A percentile compares a stretch with the other conserved stretches of the same genome.
Conservation (phyloP, 148 eudicot species). For the Nepenthes mirabilis region DNA sequence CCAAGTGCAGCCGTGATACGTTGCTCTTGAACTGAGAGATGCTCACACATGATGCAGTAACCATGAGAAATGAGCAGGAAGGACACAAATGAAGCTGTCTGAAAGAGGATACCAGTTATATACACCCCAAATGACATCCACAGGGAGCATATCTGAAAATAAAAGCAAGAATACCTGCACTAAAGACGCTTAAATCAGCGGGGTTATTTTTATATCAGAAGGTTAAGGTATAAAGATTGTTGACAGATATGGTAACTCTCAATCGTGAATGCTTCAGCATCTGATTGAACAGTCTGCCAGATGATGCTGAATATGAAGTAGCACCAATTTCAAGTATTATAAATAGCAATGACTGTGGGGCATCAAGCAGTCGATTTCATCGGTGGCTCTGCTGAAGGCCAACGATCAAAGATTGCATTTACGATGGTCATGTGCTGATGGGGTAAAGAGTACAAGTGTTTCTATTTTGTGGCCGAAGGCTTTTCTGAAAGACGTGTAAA, state of each 20-base stretch:
- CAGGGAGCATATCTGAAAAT: slow-evolving; percentile 65
- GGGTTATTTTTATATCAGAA: background rate
- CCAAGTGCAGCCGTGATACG: slow-evolving; percentile 69
- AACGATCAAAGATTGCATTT: too few species aligned
- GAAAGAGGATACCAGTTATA: slow-evolving; percentile 74
- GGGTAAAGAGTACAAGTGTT: background rate
- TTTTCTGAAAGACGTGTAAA: too few species aligned
- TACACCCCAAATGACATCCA: slow-evolving; percentile 98
- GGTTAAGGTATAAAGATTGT: too few species aligned
- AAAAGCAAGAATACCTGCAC: slow-evolving; percentile 78
- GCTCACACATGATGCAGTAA: slow-evolving; percentile 90
- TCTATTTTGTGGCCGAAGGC: background rate
- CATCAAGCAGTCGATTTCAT: too few species aligned
- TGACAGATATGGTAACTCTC: too few species aligned
- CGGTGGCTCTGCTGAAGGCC: too few species aligned
- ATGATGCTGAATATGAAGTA: too few species aligned
- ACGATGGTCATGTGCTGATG: too few species aligned
- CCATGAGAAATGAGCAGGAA: slow-evolving; percentile 84
- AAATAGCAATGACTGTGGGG: background rate
- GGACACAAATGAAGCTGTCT: slow-evolving; percentile 79
- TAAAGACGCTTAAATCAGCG: slow-evolving; percentile 1
- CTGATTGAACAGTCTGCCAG: too few species aligned
- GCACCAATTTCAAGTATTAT: too few species aligned
- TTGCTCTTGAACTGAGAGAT: slow-evolving; percentile 58
- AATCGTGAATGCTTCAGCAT: too few species aligned